Conservation (phyloP, 352 stramenopile species). For the Chloridella minuta region DNA sequence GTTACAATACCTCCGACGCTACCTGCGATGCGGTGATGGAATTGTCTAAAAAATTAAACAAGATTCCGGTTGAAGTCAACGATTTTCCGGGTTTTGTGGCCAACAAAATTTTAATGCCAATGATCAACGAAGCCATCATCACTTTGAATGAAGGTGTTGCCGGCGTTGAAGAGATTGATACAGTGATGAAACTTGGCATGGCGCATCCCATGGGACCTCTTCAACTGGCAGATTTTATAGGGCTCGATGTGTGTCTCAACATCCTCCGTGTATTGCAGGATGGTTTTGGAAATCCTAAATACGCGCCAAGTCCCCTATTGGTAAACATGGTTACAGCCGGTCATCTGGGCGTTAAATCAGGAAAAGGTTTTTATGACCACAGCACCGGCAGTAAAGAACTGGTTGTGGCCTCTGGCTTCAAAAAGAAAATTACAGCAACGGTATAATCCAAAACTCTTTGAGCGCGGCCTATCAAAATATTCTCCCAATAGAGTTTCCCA, state of each 20-base stretch:
- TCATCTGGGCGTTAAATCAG: neutral
- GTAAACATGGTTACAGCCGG: neutral
- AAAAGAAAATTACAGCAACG: too few relatives aligned
- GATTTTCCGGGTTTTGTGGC: neutral
- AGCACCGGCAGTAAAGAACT: too few relatives aligned
- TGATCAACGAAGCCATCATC: neutral
- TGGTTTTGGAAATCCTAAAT: neutral
- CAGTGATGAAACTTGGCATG: neutral
- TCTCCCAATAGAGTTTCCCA: too few relatives aligned
- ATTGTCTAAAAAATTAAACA: neutral
- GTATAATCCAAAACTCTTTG: too few relatives aligned
- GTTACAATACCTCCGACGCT: neutral
- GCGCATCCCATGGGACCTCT: neutral
- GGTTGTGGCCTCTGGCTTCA: too few relatives aligned
- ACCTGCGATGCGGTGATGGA: neutral
- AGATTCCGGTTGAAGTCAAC: neutral
- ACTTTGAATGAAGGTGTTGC: neutral
- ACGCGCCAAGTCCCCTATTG: neutral
- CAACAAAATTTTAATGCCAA: neutral
- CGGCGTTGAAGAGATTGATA: neutral
- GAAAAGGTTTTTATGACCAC: neutral
- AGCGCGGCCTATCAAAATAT: too few relatives aligned
- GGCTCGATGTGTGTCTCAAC: neutral
- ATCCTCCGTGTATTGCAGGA: neutral
- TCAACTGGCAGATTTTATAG: neutral